A percentile compares a stretch with the other conserved stretches of the same genome.
phyloP scores from a whole-genome alignment of 1,139 yeast genomes.

The Pneumocystis jirovecii region DNA sequence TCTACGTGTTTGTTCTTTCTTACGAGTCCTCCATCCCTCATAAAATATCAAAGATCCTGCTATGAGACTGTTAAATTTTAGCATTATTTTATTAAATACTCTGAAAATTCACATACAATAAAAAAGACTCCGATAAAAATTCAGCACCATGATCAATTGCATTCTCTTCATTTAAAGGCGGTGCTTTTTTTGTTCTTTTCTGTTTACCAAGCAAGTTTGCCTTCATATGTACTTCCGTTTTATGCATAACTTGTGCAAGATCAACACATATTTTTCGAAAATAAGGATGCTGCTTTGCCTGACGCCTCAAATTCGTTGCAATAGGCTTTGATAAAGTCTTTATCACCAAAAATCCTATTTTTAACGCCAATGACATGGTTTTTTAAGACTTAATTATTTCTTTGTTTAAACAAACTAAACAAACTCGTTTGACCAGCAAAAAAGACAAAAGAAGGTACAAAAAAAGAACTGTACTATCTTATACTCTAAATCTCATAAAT shows the following conservation, averaged over 20 bases:
- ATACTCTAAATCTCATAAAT: not conserved
- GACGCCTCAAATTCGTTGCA: conserved; percentile 54
- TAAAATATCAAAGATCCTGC: not conserved
- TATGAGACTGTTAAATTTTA: not conserved
- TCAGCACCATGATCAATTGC: conserved; percentile 79
- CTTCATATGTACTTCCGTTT: conserved; percentile 47
- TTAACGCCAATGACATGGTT: conserved; percentile 38
- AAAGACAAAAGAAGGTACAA: not conserved
- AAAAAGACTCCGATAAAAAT: conserved; percentile 59
- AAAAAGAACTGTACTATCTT: not conserved
- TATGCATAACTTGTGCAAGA: conserved; percentile 62
- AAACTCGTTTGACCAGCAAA: not conserved
- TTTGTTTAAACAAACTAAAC: not conserved
- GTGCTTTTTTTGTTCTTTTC: conserved; percentile 28
- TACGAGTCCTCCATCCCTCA: not conserved
- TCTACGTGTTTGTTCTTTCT: not conserved
- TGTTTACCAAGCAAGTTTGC: conserved; percentile 50
- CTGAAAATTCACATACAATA: conserved; percentile 29
- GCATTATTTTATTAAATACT: not conserved
- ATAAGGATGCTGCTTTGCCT: conserved; percentile 58
- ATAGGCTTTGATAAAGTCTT: conserved; percentile 74
- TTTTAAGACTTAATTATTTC: not conserved
- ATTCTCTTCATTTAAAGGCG: conserved; percentile 71
- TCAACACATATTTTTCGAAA: conserved; percentile 50
- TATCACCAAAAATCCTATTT: conserved; percentile 57